Percentiles rank a stretch among this genome's conserved stretches.
Evolutionary conservation across 257 asterid species (phyloP).

Genomic region (Ajuga chamaepitys): DNA sequence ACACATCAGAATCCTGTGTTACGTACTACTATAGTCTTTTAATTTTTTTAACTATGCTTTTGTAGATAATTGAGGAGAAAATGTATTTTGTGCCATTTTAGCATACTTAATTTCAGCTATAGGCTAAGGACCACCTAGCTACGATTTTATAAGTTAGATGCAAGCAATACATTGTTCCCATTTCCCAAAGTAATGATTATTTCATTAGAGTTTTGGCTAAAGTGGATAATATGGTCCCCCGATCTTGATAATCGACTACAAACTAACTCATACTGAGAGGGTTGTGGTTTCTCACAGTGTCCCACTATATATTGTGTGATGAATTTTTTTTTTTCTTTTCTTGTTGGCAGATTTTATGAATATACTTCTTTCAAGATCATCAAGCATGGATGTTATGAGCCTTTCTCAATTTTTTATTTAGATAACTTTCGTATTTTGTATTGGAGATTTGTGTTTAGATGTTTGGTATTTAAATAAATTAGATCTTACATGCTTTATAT

Average conservation of each 20-base stretch:
- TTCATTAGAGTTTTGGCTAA: not conserved
- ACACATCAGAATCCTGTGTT: too few relatives aligned
- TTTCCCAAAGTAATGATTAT: not conserved
- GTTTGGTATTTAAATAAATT: too few relatives aligned
- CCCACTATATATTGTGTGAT: too few relatives aligned
- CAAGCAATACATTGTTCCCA: not conserved
- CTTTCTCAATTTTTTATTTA: too few relatives aligned
- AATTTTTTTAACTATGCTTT: not conserved
- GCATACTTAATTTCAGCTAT: not conserved
- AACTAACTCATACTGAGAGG: slow-evolving; percentile 69
- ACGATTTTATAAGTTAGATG: not conserved
- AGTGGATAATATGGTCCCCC: slow-evolving; percentile 24
- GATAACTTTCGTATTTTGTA: too few relatives aligned
- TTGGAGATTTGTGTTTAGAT: too few relatives aligned
- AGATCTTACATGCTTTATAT: too few relatives aligned
- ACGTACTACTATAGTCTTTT: not conserved
- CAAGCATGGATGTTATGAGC: not conserved
- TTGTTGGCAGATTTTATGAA: too few relatives aligned
- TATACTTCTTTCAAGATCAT: not conserved
- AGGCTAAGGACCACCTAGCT: slow-evolving; percentile 23
- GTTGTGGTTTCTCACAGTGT: slow-evolving; percentile 65
- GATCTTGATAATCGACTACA: slow-evolving; percentile 84
- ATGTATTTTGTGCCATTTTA: too few relatives aligned
- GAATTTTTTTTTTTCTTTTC: too few relatives aligned
- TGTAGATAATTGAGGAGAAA: too few relatives aligned